phyloP scores from a whole-genome alignment of 495 filamentous ascomycete species.

The Penicillium bovifimosum region DNA sequence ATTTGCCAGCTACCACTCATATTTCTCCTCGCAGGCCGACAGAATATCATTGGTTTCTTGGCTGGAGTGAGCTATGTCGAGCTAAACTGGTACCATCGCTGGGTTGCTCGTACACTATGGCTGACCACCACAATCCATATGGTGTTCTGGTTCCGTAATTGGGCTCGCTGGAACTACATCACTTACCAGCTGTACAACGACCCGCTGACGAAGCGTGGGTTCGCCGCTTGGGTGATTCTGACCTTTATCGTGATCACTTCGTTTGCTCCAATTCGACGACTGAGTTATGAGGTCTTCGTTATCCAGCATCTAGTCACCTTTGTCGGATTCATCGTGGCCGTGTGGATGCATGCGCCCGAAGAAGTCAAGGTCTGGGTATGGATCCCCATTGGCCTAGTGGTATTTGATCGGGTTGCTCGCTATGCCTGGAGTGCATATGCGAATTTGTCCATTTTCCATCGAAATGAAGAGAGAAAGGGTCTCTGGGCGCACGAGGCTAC shows the following conservation, averaged over 20 bases:
- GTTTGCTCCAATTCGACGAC: slow-evolving; percentile 59
- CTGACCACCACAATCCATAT: slow-evolving; percentile 71
- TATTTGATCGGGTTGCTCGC: slow-evolving; percentile 62
- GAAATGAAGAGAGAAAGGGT: slow-evolving; percentile 15
- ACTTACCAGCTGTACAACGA: slow-evolving; percentile 55
- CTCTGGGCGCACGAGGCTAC: slow-evolving; percentile 47
- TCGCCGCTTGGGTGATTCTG: slow-evolving; percentile 70
- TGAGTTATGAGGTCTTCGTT: slow-evolving; percentile 77
- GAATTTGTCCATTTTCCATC: slow-evolving; percentile 60
- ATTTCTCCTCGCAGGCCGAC: slow-evolving; percentile 73
- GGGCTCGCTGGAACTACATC: slow-evolving; percentile 61
- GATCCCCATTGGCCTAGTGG: slow-evolving; percentile 65
- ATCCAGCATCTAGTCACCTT: slow-evolving; percentile 70
- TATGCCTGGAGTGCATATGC: slow-evolving; percentile 49
- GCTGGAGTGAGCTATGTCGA: slow-evolving; percentile 67
- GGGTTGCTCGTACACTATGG: slow-evolving; percentile 69
- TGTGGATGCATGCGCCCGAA: slow-evolving; percentile 57
- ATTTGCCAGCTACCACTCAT: slow-evolving; percentile 78
- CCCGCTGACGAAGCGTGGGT: slow-evolving; percentile 58
- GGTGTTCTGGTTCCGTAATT: slow-evolving; percentile 64
- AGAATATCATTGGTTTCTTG: slow-evolving; percentile 64
- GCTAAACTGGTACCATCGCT: slow-evolving; percentile 81
- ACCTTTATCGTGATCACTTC: slow-evolving; percentile 66
- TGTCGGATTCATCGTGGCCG: slow-evolving; percentile 58
- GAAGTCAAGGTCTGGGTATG: slow-evolving; percentile 55